Conservation (phyloP, 2,329 filamentous ascomycete genomes). For the Ophiostoma himal-ulmi region DNA sequence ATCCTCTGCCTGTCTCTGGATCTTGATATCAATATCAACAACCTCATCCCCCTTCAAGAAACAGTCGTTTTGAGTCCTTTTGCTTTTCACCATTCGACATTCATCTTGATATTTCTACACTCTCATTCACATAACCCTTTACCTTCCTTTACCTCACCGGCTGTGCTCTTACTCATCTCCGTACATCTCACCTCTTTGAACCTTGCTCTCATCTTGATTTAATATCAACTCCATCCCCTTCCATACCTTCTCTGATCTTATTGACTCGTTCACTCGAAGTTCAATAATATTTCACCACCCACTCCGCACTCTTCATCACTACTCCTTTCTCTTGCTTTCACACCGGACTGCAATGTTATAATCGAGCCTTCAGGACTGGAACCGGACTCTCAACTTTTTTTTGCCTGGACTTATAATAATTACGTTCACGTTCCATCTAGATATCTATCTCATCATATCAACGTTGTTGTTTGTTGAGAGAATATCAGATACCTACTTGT, state of each 20-base stretch:
- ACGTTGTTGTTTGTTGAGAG: neutral
- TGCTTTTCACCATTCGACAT: neutral
- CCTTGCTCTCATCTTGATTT: neutral
- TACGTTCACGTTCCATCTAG: slow-evolving; percentile 2
- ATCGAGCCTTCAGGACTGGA: slow-evolving; percentile 11
- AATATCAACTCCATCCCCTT: neutral
- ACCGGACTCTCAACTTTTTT: neutral
- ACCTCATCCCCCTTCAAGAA: slow-evolving; percentile 19
- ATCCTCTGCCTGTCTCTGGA: neutral
- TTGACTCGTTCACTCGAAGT: slow-evolving; percentile 15
- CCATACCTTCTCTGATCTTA: slow-evolving; percentile 2
- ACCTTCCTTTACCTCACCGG: neutral
- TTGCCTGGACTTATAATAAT: neutral
- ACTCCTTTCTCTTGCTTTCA: slow-evolving; percentile 27
- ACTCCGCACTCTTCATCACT: neutral
- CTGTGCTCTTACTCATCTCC: slow-evolving; percentile 8
- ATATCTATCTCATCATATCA: slow-evolving; percentile 3
- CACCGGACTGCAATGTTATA: slow-evolving; percentile 10
- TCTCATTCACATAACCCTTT: slow-evolving; percentile 1
- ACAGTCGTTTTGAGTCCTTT: neutral
- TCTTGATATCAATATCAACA: slow-evolving; percentile 23
- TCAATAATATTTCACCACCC: neutral
- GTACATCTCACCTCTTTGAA: neutral
- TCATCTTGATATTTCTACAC: slow-evolving; percentile 14
- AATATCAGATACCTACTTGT: neutral